phyloP scores from a whole-genome alignment of 805 yeast species.

The Lachancea lanzarotensis region DNA sequence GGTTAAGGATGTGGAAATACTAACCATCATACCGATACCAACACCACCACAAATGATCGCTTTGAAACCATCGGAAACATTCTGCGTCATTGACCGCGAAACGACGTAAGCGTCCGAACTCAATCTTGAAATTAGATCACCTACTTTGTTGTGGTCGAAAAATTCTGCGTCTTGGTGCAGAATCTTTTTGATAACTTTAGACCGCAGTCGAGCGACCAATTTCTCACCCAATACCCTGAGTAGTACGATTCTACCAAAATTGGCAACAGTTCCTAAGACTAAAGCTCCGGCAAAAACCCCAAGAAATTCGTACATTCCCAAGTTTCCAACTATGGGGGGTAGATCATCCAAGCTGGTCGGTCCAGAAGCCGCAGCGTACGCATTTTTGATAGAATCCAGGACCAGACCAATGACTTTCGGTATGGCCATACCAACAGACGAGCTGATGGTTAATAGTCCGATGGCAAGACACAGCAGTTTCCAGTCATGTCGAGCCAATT shows the following conservation, averaged over 20 bases:
- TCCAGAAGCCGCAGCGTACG: slow-evolving; percentile 19
- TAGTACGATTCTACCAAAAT: slow-evolving; percentile 59
- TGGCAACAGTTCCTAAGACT: slow-evolving; percentile 59
- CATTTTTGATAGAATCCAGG: slow-evolving; percentile 42
- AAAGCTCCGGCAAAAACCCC: slow-evolving; percentile 51
- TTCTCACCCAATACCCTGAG: slow-evolving; percentile 67
- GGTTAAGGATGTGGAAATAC: slow-evolving; percentile 75
- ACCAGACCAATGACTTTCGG: slow-evolving; percentile 54
- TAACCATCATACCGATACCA: slow-evolving; percentile 86
- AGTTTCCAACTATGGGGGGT: slow-evolving; percentile 40
- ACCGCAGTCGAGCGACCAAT: slow-evolving; percentile 74
- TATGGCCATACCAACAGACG: slow-evolving; percentile 44
- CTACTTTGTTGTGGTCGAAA: slow-evolving; percentile 89
- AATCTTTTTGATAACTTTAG: slow-evolving; percentile 68
- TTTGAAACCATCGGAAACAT: slow-evolving; percentile 85
- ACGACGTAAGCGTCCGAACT: slow-evolving; percentile 89
- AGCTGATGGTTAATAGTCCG: slow-evolving; percentile 40
- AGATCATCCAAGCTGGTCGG: slow-evolving; percentile 25
- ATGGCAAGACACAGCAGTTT: slow-evolving; percentile 40
- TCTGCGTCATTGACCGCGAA: slow-evolving; percentile 81
- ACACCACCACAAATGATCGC: slow-evolving; percentile 76
- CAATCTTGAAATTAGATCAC: slow-evolving; percentile 85
- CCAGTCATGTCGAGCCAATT: slow-evolving; percentile 41
- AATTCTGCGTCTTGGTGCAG: slow-evolving; percentile 87
- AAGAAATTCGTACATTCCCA: slow-evolving; percentile 57